Percentiles rank a stretch among this genome's conserved stretches.
phyloP scores from a whole-genome alignment of 495 filamentous ascomycete species.

The Penicillium antarcticum region DNA sequence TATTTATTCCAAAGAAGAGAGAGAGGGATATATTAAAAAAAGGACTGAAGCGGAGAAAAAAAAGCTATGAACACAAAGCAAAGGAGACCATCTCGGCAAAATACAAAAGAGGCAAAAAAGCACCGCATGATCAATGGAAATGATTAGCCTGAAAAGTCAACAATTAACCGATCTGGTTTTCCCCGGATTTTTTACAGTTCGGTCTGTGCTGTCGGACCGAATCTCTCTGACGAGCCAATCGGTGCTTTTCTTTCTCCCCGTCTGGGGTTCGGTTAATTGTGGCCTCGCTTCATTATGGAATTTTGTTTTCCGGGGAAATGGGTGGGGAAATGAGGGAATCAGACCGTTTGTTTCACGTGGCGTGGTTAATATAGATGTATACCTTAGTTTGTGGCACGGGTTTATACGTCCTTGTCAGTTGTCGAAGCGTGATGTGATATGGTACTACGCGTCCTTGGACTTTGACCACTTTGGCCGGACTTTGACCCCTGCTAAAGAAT shows the following conservation, averaged over 20 bases:
- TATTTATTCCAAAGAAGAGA: not conserved
- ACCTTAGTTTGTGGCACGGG: too few species aligned
- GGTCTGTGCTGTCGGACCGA: not conserved
- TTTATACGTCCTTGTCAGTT: too few species aligned
- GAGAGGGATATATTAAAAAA: not conserved
- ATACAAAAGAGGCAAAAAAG: not conserved
- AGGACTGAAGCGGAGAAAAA: not conserved
- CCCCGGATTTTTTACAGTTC: slow-evolving; percentile 13
- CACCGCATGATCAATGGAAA: not conserved
- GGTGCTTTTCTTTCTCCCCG: not conserved
- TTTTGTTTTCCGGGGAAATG: too few species aligned
- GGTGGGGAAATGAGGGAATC: too few species aligned
- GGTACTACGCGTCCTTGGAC: too few species aligned
- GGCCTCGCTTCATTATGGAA: too few species aligned
- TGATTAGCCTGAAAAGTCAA: not conserved
- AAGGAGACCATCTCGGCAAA: slow-evolving; percentile 11
- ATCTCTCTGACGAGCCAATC: not conserved
- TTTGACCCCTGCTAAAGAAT: too few species aligned
- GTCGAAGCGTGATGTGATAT: too few species aligned
- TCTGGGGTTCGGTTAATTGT: not conserved
- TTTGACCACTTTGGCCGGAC: too few species aligned
- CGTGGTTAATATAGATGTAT: too few species aligned
- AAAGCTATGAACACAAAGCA: not conserved
- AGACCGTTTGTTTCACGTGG: too few species aligned
- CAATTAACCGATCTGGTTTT: slow-evolving; percentile 20